A percentile compares a stretch with the other conserved stretches of the same genome.
These are phyloP conservation scores for Fonsecaea multimorphosa DNA, from an alignment of 2,329 filamentous ascomycete species.

Conservation along the genomic window DNA sequence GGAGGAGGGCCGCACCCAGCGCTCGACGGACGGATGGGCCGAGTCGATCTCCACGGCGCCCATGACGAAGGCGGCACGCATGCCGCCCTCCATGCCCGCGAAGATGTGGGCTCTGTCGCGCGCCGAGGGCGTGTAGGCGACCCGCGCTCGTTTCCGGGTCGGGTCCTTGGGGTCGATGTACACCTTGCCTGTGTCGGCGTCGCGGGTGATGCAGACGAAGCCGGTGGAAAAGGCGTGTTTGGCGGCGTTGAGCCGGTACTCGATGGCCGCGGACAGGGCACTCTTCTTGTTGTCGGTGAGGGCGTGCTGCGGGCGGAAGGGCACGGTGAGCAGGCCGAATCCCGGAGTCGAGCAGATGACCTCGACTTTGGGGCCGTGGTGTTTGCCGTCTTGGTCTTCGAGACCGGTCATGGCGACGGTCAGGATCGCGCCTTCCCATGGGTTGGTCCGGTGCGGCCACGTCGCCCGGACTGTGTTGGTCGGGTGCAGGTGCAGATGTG, in stretches of 20 bases:
- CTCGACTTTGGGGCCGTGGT: constrained; percentile 85
- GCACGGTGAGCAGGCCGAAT: constrained; percentile 39
- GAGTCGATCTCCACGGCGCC: constrained; percentile 82
- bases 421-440: constrained; percentile 70
- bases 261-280: constrained; percentile 58
- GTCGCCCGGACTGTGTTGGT: constrained; percentile 46
- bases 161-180: constrained; percentile 77
- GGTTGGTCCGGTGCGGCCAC: constrained; percentile 39
- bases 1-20: constrained; percentile 61
- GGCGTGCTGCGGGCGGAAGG: constrained; percentile 62
- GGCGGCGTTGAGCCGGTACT: constrained; percentile 74
- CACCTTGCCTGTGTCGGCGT: constrained; percentile 76
- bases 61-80: constrained; percentile 77
- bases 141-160: constrained; percentile 64
- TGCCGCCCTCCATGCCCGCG: constrained; percentile 72
- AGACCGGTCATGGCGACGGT: constrained; percentile 78
- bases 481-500: constrained; percentile 82
- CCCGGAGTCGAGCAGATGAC: constrained; percentile 51
- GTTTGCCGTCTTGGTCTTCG: constrained; percentile 78
- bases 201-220: constrained; percentile 76
- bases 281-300: background rate
- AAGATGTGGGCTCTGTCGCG: constrained; percentile 76
- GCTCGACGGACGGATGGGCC: constrained; percentile 64
- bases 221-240: constrained; percentile 72
- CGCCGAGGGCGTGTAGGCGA: constrained; percentile 73